Conservation (phyloP, 257 asterid species). For the Coffea canephora region DNA sequence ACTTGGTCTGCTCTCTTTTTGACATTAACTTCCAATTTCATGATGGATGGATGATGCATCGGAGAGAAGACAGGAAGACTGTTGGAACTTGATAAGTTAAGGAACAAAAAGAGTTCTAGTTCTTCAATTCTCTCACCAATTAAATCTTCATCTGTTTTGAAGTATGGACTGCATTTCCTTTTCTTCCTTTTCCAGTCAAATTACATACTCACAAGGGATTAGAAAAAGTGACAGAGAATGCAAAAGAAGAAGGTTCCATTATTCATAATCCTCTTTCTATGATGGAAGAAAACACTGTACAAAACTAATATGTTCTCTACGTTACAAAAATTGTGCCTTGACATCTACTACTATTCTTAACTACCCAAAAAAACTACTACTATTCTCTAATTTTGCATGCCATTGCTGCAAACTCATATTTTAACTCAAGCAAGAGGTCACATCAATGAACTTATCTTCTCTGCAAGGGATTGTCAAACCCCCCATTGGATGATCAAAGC, state of each 20-base stretch:
- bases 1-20: too few relatives aligned
- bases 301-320: background rate
- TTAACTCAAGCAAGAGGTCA: slow-evolving; percentile 31
- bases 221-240: background rate
- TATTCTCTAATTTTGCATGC: background rate
- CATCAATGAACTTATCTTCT: slow-evolving; percentile 35
- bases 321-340: background rate
- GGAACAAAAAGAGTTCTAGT: too few relatives aligned
- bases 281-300: background rate
- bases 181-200: too few relatives aligned
- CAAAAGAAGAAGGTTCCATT: background rate
- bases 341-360: background rate
- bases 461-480: slow-evolving; percentile 54
- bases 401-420: background rate
- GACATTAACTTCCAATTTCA: too few relatives aligned
- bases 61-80: too few relatives aligned
- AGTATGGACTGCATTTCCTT: too few relatives aligned
- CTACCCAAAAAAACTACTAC: background rate
- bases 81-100: too few relatives aligned
- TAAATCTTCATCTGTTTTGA: too few relatives aligned
- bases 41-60: too few relatives aligned
- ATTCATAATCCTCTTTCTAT: background rate
- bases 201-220: too few relatives aligned
- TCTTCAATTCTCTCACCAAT: too few relatives aligned
- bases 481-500: slow-evolving; percentile 59